Evolutionary conservation across 139 green algal genomes (phyloP).

Genomic region (Marvania coccoides): DNA sequence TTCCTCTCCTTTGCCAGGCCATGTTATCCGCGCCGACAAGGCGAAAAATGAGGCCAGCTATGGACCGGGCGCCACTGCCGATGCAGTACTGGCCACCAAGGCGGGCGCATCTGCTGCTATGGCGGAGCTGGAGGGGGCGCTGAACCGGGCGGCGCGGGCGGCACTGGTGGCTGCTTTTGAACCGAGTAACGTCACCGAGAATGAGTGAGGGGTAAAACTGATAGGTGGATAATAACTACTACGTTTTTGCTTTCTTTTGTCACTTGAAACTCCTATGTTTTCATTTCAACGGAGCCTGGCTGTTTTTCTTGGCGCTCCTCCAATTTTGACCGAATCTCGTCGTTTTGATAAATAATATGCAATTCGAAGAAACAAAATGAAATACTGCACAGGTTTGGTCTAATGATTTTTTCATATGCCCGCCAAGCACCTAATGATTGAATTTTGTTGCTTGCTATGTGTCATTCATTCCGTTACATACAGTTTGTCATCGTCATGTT

Average conservation of each 20-base stretch:
- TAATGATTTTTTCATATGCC: too few relatives aligned
- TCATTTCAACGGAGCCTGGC: too few relatives aligned
- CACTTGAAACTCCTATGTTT: too few relatives aligned
- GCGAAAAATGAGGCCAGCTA: neutral
- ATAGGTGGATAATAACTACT: neutral
- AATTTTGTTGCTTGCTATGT: too few relatives aligned
- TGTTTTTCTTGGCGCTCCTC: too few relatives aligned
- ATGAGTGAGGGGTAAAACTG: neutral
- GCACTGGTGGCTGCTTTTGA: neutral
- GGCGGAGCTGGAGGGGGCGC: neutral
- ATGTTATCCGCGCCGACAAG: neutral
- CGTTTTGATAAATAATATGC: too few relatives aligned
- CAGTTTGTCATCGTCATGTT: too few relatives aligned
- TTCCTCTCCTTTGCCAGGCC: neutral
- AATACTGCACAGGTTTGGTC: too few relatives aligned
- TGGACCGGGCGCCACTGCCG: neutral
- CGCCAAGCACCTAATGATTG: too few relatives aligned
- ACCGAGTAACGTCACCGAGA: neutral
- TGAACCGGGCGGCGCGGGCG: neutral
- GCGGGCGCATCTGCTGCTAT: neutral
- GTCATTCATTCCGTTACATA: too few relatives aligned
- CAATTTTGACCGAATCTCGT: too few relatives aligned
- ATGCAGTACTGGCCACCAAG: neutral
- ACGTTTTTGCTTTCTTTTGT: neutral
- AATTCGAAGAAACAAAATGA: too few relatives aligned